Evolutionary conservation across 2,329 filamentous ascomycete genomes (phyloP).

Genomic region (Verticillium nubilum): DNA sequence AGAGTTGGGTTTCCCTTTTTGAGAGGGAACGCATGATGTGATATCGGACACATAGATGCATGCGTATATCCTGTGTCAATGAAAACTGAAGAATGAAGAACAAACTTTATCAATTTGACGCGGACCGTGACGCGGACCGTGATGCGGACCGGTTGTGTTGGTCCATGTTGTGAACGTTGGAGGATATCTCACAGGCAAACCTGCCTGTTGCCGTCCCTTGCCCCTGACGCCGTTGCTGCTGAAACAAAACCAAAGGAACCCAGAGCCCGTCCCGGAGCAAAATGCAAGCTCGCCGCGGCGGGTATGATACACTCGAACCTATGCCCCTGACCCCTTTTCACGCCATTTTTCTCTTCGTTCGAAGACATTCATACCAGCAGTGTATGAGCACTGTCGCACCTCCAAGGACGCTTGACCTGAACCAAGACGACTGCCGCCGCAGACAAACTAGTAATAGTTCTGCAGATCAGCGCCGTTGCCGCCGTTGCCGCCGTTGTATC

Average conservation of each 20-base stretch:
- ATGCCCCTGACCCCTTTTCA: neutral
- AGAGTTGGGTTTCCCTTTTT: too few species aligned
- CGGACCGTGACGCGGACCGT: neutral
- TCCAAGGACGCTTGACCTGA: too few species aligned
- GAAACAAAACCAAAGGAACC: neutral
- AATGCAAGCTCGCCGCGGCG: constrained; percentile 6
- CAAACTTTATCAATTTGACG: neutral
- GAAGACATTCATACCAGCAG: too few species aligned
- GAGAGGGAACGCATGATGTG: neutral
- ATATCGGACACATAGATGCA: neutral
- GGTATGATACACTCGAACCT: neutral
- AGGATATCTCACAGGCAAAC: neutral
- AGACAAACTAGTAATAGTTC: constrained; percentile 29
- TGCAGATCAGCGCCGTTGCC: constrained; percentile 28
- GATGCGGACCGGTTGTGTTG: neutral
- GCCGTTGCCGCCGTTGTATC: constrained; percentile 12
- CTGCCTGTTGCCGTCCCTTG: neutral
- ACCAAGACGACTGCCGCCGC: too few species aligned
- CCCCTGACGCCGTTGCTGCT: neutral
- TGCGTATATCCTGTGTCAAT: neutral
- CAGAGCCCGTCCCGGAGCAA: neutral
- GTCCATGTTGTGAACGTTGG: neutral
- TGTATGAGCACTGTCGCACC: too few species aligned
- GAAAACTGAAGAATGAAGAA: constrained; percentile 1
- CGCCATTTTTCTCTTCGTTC: neutral